Conservation (phyloP, 768 basidiomycete genomes). For the Termitomyces sp. region DNA sequence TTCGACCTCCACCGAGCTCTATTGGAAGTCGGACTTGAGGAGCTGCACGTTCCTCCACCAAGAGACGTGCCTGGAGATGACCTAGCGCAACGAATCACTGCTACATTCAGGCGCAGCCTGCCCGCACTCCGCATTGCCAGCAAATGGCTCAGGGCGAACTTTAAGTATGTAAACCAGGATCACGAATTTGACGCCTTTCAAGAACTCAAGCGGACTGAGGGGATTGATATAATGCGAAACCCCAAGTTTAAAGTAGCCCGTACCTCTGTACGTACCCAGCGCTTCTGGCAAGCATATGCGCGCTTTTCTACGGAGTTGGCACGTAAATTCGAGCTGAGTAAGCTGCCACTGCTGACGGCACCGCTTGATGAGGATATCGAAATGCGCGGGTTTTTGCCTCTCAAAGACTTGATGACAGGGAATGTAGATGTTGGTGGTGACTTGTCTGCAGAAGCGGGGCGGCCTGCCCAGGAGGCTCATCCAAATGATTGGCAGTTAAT, state of each 20-base stretch:
- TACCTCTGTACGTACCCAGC: conserved; percentile 33
- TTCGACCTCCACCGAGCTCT: conserved; percentile 60
- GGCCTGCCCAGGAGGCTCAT: conserved; percentile 41
- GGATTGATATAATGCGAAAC: conserved; percentile 24
- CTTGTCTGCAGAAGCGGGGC: conserved; percentile 15
- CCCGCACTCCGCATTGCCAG: conserved; percentile 83
- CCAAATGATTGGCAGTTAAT: conserved; percentile 96
- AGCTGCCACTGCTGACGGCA: conserved; percentile 50
- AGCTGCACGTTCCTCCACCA: conserved; percentile 54
- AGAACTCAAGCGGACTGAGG: conserved; percentile 23
- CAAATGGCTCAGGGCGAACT: conserved; percentile 84
- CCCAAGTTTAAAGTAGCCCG: conserved; percentile 26
- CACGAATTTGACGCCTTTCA: conserved; percentile 30
- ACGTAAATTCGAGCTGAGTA: conserved; percentile 61
- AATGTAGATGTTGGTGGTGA: conserved; percentile 17
- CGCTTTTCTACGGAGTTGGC: conserved; percentile 60
- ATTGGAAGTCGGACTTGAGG: conserved; percentile 57
- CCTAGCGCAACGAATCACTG: conserved; percentile 80
- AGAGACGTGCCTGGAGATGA: conserved; percentile 52
- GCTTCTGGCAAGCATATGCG: conserved; percentile 72
- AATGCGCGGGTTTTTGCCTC: conserved; percentile 80
- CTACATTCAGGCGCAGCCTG: conserved; percentile 77
- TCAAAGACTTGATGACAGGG: conserved; percentile 55
- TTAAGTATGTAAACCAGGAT: conserved; percentile 56
- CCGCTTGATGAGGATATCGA: conserved; percentile 90